A percentile compares a stretch with the other conserved stretches of the same genome.
Evolutionary conservation across 129 eudicot genomes (phyloP).

Genomic region (Pittosporum tobira): DNA sequence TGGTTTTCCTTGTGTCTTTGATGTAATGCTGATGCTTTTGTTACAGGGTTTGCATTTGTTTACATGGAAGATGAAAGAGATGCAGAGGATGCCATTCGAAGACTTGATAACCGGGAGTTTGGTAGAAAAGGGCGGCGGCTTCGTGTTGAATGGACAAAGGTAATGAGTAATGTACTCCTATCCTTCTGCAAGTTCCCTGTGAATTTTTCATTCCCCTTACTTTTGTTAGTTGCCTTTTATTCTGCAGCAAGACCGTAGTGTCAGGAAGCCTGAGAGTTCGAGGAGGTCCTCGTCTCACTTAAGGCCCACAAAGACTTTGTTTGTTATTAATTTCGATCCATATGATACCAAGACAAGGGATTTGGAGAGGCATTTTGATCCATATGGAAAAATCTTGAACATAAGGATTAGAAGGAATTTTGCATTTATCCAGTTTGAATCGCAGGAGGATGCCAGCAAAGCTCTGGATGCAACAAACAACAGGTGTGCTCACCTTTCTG

Average conservation of each 20-base stretch:
- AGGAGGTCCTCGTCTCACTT: conserved; percentile 50
- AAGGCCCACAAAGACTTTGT: conserved; percentile 81
- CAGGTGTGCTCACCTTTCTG: conserved; percentile 39
- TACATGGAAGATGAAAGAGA: conserved; percentile 95
- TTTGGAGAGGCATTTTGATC: conserved; percentile 82
- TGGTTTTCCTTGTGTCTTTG: not conserved
- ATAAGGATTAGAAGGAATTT: conserved; percentile 81
- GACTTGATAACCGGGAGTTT: conserved; percentile 76
- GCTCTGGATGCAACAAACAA: conserved; percentile 72
- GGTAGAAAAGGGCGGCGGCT: conserved; percentile 92
- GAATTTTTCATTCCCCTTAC: not conserved
- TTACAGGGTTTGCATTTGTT: conserved; percentile 75
- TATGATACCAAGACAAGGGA: conserved; percentile 68
- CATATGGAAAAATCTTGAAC: conserved; percentile 76
- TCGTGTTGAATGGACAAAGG: conserved; percentile 99
- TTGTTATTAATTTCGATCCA: conserved; percentile 91
- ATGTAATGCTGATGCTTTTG: not conserved
- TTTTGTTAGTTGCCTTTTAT: conserved; percentile 4
- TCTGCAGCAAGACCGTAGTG: conserved; percentile 65
- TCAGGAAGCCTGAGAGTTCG: conserved; percentile 50
- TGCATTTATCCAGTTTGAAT: conserved; percentile 76
- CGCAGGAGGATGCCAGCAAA: conserved; percentile 79
- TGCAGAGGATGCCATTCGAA: conserved; percentile 93
- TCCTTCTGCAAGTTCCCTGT: not conserved
- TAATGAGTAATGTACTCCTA: not conserved